Base-by-base conservation (phyloP, 1,284 basidiomycete genomes). In the Cutaneotrichosporon cavernicola region DNA sequence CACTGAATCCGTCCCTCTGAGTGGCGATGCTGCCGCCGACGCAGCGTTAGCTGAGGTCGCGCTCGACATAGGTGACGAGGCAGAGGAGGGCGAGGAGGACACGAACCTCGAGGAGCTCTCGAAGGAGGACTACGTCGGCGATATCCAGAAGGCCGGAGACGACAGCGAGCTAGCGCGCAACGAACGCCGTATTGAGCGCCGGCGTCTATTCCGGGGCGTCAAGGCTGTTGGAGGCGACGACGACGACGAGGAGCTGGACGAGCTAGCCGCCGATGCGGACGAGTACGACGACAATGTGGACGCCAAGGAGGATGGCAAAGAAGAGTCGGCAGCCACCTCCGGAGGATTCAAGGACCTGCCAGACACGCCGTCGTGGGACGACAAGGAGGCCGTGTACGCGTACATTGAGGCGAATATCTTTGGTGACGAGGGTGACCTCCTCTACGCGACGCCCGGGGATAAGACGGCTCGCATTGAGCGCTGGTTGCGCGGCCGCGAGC, bases 21-120 rank as follows among this genome's bases (percentile, higher is more conserved):
- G 11, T 16, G 53, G 38, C 22, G 64, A 65, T 32, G 47, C 31
- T 13, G 61, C 65, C 4, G 59, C 59, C 7, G 58, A 59, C 30
- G 57, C 51, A 0, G 62, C 62, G 4, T n/a, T 63, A 2, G 34
- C 22, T 5, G 56, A 58, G 7, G 57, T 53, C 32, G 53, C 59
- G 8, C 30, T 26, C 16, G 59, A 61, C 30, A 31, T 60, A 22
- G 53, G 47, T 18, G 36, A n/a, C 36, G 36, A 38, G 1, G 57
- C 40, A 5, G 62, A 43, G 1, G 62, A 49, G 5, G 65, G 62
- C 26, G 65, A 64, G n/a, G 63, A 58, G 2, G 64, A 82, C 21
- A 83, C 16, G 18, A 46, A 46, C 43, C 43, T 84, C 46, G 80
- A 81, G 36, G 61, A 57, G 31, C 78, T 79, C n/a, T 80, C 77